Base-by-base conservation (phyloP, 2,329 filamentous ascomycete genomes). In the Penicillium sp. region DNA sequence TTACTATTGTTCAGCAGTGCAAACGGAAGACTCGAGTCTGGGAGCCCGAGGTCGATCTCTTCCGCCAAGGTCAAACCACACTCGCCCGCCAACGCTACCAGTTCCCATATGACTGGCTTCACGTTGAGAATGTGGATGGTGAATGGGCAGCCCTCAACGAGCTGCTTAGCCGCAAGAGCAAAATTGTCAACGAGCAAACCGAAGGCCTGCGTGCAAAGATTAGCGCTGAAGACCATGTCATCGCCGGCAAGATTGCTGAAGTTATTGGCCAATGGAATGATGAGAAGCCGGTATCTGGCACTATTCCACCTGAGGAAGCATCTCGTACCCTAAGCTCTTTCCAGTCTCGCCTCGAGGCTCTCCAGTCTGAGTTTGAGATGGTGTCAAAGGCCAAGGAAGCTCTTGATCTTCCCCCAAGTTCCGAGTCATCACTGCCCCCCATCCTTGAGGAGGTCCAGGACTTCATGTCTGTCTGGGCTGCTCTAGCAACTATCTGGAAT, bases 391-490 rank as follows among this genome's bases (percentile, higher is more conserved):
- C 95, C 3, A 99, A 97, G 75, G 94, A 99, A 73, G 94, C 94
- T 4, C 85, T 99, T 40, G 92, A 96, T 70, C 83, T 99, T 40
- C 89, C 93, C 4, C 83, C 89, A 3, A 89, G 85, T 53, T 80
- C 88, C 0, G 90, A 96, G 65, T 89, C 89, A 50, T 86, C 88
- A n/a, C 84, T 99, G 22, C 82, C 85, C n/a, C 84, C 88, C 26
- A 89, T 97, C 9, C 81, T 97, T 16, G 93, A 97, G 72, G 94
- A 99, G 76, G 92, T 99, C 2, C 91, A 96, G 60, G 94, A 99
- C 74, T 99, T 99, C 79, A 96, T 96, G 76, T 97, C 93, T 20
- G 94, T 99, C 10, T 99, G 94, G 94, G 90, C 93, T 32, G 93
- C 90, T 47, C 79, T 99, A 48, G 93, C 91, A 24, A 96, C 92